Evolutionary conservation across 495 filamentous ascomycete genomes (phyloP), one percentile per base, ranked within the genome.

Genomic region (Daldinia bambusicola): DNA sequence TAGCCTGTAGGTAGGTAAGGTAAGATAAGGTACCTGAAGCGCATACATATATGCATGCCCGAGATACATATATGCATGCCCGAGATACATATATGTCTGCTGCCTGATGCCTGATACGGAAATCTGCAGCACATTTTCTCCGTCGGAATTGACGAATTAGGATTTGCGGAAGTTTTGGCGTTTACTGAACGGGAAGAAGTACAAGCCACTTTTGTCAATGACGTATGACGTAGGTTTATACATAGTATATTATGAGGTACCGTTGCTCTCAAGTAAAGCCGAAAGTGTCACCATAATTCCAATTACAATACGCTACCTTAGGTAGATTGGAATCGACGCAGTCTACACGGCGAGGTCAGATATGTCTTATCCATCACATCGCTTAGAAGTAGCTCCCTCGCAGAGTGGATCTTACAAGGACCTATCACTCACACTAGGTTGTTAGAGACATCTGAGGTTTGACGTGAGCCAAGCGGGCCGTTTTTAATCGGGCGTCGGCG

Each of bases 361-460:
- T n/a, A n/a, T n/a, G n/a, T n/a, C n/a, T n/a, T n/a, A n/a, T n/a
- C n/a, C n/a, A n/a, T n/a, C n/a, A n/a, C 10, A 40, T 40, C 12
- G 10, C 1, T 40, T 40, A 14, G 38, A 48, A 48, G 20, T 48
- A 16, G 43, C 43, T 48, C 43, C 9, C 16, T 48, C 16, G 16
- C 16, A 16, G 9, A 48, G 43, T 18, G 18, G 43, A 48, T 10
- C 43, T 48, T 48, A 7, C n/a, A 9, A 45, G 14, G n/a, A n/a
- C n/a, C n/a, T n/a, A n/a, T 43, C 6, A 45, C 41, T 14, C 41
- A 16, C 14, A n/a, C n/a, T n/a, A n/a, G n/a, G n/a, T n/a, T n/a
- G n/a, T n/a, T 48, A 48, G 43, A 48, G 16, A 48, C 43, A 18
- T 48, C 20, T 48, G 20, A 48, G 43, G 43, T 48, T 48, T 48